A percentile compares a stretch with the other conserved stretches of the same genome.
These are phyloP conservation scores for Candida nemodendra DNA, from an alignment of 805 yeast species.

Conservation along the genomic window DNA sequence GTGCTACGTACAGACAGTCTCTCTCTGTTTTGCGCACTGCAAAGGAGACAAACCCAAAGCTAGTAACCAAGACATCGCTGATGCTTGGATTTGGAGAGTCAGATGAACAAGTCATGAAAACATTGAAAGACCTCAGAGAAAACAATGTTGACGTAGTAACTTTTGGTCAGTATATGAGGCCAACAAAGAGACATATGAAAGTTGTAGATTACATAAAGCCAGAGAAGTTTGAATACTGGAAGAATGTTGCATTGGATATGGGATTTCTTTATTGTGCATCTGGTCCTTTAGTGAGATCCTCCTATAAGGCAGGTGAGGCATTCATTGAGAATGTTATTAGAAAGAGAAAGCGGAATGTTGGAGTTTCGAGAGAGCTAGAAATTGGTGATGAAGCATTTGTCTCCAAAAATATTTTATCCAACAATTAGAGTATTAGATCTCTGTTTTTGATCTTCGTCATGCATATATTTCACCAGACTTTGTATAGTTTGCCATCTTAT, in stretches of 20 bases:
- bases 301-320: conserved; percentile 98
- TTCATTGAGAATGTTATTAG: conserved; percentile 91
- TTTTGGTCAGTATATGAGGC: conserved; percentile 98
- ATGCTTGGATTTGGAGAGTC: conserved; percentile 98
- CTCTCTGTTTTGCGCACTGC: conserved; percentile 77
- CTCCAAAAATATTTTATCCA: conserved; percentile 22
- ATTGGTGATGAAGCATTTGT: conserved; percentile 30
- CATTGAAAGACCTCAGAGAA: conserved; percentile 72
- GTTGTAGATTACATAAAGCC: conserved; percentile 95
- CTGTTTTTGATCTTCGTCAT: too few relatives aligned
- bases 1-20: conserved; percentile 93
- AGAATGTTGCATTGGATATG: conserved; percentile 74
- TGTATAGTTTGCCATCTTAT: too few relatives aligned
- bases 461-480: too few relatives aligned
- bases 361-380: conserved; percentile 33
- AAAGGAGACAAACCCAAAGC: conserved; percentile 66
- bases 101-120: conserved; percentile 80
- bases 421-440: too few relatives aligned
- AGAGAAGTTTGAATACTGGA: conserved; percentile 93
- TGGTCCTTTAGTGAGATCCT: conserved; percentile 94
- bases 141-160: conserved; percentile 91
- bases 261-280: conserved; percentile 97
- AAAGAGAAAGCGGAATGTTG: conserved; percentile 56
- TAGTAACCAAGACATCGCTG: conserved; percentile 88
- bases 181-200: conserved; percentile 97